These are phyloP conservation scores for Rosa multiflora DNA, from an alignment of 306 rosid genomes.

Conservation along the genomic window DNA sequence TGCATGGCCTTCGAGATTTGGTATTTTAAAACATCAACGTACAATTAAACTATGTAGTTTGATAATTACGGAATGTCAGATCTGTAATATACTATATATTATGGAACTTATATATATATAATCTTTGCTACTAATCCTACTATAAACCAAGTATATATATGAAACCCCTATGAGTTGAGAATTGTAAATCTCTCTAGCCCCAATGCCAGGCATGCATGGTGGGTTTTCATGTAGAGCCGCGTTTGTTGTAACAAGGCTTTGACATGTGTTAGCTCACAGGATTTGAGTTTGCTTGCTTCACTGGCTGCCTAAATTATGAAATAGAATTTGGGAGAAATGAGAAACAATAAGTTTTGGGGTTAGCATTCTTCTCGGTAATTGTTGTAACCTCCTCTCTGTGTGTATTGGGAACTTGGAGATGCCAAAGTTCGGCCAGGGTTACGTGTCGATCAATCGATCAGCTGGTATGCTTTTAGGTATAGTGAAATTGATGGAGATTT, in stretches of 20 bases:
- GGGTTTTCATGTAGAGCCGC: conserved; percentile 18
- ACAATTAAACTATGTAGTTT: conserved; percentile 36
- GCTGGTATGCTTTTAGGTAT: background rate
- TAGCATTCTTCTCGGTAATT: conserved; percentile 11
- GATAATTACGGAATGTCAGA: conserved; percentile 86
- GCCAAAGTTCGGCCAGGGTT: background rate
- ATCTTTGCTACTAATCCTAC: background rate
- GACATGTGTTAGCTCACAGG: conserved; percentile 16
- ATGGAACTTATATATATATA: background rate
- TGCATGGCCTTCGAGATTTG: conserved; percentile 58
- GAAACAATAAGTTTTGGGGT: conserved; percentile 17
- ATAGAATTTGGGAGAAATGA: background rate
- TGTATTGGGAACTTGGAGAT: background rate
- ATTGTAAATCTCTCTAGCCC: conserved; percentile 20
- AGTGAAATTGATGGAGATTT: background rate
- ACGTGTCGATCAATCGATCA: background rate
- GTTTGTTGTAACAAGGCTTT: conserved; percentile 8
- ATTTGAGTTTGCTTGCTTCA: conserved; percentile 17
- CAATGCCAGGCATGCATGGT: conserved; percentile 32
- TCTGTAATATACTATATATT: conserved; percentile 36
- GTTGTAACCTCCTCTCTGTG: background rate
- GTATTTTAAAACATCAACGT: conserved; percentile 24
- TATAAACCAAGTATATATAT: background rate
- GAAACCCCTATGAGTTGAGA: background rate
- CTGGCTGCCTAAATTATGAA: background rate